A percentile compares a stretch with the other conserved stretches of the same genome.
phyloP scores from a whole-genome alignment of 2,329 filamentous ascomycete species.

The Fusarium goolgardi region DNA sequence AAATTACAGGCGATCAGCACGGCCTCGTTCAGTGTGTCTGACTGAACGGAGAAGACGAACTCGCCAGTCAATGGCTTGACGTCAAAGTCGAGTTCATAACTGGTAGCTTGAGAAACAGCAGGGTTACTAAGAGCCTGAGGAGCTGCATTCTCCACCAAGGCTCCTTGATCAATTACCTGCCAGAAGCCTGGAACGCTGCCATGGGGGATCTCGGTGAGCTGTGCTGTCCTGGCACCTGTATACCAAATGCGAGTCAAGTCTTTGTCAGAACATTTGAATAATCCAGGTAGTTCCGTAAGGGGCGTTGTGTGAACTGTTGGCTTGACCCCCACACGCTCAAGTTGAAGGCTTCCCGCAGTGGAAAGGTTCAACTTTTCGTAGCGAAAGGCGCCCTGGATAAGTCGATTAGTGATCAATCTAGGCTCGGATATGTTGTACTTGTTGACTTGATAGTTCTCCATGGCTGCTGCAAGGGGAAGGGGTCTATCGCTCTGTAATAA shows the following conservation, averaged over 20 bases:
- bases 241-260: neutral
- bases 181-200: conserved; percentile 1
- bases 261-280: neutral
- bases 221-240: neutral
- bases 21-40: neutral
- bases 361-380: conserved; percentile 11
- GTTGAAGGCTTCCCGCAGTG: neutral
- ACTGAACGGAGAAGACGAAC: neutral
- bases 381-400: conserved; percentile 8
- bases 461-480: neutral
- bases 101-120: accelerated
- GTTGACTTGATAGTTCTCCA: conserved; percentile 3
- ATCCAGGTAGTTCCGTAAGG: neutral
- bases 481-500: neutral
- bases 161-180: neutral
- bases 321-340: neutral
- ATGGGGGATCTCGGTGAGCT: neutral
- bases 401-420: neutral
- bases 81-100: neutral
- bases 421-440: neutral
- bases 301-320: neutral
- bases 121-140: neutral
- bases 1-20: neutral
- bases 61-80: neutral
- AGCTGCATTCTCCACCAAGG: neutral